A percentile compares a stretch with the other conserved stretches of the same genome.
Evolutionary conservation across 2,329 filamentous ascomycete species (phyloP).

Genomic region (Verruconis gallopava): DNA sequence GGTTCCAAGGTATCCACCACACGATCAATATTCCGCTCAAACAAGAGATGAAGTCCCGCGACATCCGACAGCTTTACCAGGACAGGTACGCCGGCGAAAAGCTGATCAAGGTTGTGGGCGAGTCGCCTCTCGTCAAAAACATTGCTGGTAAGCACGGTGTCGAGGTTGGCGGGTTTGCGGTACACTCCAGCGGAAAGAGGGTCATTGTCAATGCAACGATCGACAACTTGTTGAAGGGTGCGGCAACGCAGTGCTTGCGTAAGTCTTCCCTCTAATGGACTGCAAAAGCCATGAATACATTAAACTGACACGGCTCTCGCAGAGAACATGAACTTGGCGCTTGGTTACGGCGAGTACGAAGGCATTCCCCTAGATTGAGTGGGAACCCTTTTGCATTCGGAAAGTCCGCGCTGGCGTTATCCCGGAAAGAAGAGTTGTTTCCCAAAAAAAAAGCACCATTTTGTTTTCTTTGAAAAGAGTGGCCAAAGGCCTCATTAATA

Average conservation of each 20-base stretch:
- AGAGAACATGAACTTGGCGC: slow-evolving; percentile 91
- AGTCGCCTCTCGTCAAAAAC: slow-evolving; percentile 71
- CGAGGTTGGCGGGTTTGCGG: slow-evolving; percentile 92
- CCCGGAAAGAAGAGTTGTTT: too few relatives aligned
- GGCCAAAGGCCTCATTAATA: too few relatives aligned
- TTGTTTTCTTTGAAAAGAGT: too few relatives aligned
- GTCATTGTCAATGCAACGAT: slow-evolving; percentile 92
- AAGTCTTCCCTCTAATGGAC: slow-evolving; percentile 31
- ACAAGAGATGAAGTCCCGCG: slow-evolving; percentile 75
- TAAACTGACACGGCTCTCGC: slow-evolving; percentile 10
- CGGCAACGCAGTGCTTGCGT: slow-evolving; percentile 85
- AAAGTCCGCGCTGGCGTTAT: too few relatives aligned
- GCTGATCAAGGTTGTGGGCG: slow-evolving; percentile 82
- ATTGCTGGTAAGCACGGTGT: slow-evolving; percentile 79
- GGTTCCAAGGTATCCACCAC: slow-evolving; percentile 92
- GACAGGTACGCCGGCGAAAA: slow-evolving; percentile 93
- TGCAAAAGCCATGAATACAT: slow-evolving; percentile 6
- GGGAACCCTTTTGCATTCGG: too few relatives aligned
- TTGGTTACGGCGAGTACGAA: slow-evolving; percentile 79
- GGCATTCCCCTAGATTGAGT: slow-evolving; percentile 54
- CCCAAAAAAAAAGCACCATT: too few relatives aligned
- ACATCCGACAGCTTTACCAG: slow-evolving; percentile 90
- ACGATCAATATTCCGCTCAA: slow-evolving; percentile 83
- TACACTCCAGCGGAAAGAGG: slow-evolving; percentile 75
- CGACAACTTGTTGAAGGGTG: slow-evolving; percentile 87